A percentile compares a stretch with the other conserved stretches of the same genome.
Evolutionary conservation across 352 stramenopile species (phyloP).

Genomic region (Pythium sp.): DNA sequence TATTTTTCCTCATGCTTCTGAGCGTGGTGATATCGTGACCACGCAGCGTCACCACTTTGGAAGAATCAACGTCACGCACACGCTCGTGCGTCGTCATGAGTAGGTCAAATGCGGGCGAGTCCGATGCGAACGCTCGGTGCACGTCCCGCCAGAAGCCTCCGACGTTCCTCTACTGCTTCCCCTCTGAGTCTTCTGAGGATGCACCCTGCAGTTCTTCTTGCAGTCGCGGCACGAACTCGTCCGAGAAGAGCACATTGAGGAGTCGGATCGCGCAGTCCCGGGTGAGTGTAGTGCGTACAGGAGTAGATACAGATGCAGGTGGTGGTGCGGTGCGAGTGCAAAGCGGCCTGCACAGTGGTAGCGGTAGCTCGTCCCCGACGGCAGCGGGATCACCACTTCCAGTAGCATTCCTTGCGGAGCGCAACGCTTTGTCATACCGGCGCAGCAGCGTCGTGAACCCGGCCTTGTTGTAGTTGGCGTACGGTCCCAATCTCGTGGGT

Average conservation of each 20-base stretch:
- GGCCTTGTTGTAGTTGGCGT: no score
- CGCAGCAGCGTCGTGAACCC: no score
- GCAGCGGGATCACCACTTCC: no score
- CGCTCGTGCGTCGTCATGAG: not conserved
- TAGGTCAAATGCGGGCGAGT: not conserved
- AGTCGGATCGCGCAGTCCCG: conserved; percentile 1
- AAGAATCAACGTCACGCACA: not conserved
- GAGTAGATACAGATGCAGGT: no score
- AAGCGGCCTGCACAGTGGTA: not conserved
- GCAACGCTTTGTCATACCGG: no score
- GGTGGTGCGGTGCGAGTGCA: not conserved
- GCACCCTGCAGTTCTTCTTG: not conserved
- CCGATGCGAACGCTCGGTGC: not conserved
- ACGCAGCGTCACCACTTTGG: not conserved
- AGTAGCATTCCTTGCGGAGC: no score
- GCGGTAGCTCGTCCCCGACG: not conserved
- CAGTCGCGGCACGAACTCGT: not conserved
- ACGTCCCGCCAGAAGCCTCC: not conserved
- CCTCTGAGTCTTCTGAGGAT: not conserved
- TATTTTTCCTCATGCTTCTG: not conserved
- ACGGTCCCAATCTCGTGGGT: no score
- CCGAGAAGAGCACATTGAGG: conserved; percentile 5
- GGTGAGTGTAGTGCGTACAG: not conserved
- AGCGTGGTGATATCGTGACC: not conserved
- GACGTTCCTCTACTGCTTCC: no score